Evolutionary conservation across 164 flowering plant species (phyloP), one percentile per base, ranked within the genome.

Genomic region (Vitis vinifera): DNA sequence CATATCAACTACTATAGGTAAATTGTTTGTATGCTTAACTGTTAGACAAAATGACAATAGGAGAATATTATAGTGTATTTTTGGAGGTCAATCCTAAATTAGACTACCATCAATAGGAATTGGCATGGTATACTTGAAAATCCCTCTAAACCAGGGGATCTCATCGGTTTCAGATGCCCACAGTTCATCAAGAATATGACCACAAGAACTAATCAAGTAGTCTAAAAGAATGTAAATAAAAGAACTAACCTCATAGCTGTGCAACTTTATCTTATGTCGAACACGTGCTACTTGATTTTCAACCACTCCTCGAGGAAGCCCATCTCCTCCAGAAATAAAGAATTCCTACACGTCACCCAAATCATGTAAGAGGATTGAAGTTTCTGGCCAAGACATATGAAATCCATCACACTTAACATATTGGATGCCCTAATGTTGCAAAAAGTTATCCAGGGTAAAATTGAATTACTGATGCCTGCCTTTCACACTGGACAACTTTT

Each of bases 241-340:
- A 37, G 44, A 37, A 37, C 88, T 74, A 71, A 93, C 99, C 99
- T 92, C 98, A 74, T 79, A 85, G 57, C 95, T 84, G 52, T 81
- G 91, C 84, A 96, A 75, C 79, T 84, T 92, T 31, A 92, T 77
- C 51, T 91, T 81, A 65, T 82, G 84, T 50, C 95, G 94, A 76
- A 83, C 89, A 64, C 89, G 92, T 48, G 93, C 89, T 8, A 93
- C 88, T 70, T 88, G 91, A 76, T 96, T 96, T 80, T 96, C 99
- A 44, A 96, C 99, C 2, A 85, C 90, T 71, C 98, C 99, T 65
- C 97, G 88, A 48, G 99, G 99, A 75, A 96, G 95, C 14, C 99
- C 99, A 75, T 96, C 98, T 69, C 99, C 99, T 58, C 98, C 98
- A 59, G 99, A 96, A 59, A 96, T 91, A 66, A 92, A 96, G 73